Percentiles rank a stretch among this genome's conserved stretches.
phyloP scores from a whole-genome alignment of 371 early-diverging fungal genomes.

The Mucor lusitanicus region DNA sequence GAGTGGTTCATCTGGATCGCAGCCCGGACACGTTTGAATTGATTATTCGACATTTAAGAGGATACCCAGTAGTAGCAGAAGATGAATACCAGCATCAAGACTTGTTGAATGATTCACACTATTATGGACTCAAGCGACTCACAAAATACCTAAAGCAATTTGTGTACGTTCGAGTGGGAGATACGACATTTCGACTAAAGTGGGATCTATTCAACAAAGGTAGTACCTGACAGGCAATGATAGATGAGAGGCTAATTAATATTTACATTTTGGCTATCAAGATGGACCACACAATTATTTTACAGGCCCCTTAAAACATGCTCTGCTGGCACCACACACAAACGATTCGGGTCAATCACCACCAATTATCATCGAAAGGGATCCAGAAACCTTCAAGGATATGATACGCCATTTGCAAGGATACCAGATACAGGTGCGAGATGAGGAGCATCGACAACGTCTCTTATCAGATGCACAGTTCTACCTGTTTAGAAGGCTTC shows the following conservation, averaged over 20 bases:
- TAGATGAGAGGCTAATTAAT: background rate
- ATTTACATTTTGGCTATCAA: background rate
- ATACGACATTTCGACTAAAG: constrained; percentile 36
- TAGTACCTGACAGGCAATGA: constrained; percentile 3
- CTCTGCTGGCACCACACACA: constrained; percentile 24
- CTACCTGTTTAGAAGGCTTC: constrained; percentile 53
- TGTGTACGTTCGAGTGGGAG: constrained; percentile 45
- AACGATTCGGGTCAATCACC: constrained; percentile 16
- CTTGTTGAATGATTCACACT: constrained; percentile 53
- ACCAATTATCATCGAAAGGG: constrained; percentile 56
- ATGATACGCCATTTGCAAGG: constrained; percentile 60
- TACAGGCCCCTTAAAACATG: constrained; percentile 40
- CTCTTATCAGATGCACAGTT: constrained; percentile 61
- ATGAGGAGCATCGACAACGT: constrained; percentile 58
- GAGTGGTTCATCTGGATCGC: constrained; percentile 57
- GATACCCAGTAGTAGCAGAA: constrained; percentile 53
- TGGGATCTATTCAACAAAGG: constrained; percentile 39
- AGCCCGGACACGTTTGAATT: constrained; percentile 54
- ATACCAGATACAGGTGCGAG: constrained; percentile 55
- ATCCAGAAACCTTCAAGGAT: constrained; percentile 64
- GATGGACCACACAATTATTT: constrained; percentile 17
- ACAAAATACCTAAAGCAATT: constrained; percentile 43
- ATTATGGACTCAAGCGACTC: constrained; percentile 52
- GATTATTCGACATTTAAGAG: constrained; percentile 60
- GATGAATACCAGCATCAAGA: constrained; percentile 52